Evolutionary conservation across 129 eudicot genomes (phyloP).

Genomic region (Flaveria sonorensis): DNA sequence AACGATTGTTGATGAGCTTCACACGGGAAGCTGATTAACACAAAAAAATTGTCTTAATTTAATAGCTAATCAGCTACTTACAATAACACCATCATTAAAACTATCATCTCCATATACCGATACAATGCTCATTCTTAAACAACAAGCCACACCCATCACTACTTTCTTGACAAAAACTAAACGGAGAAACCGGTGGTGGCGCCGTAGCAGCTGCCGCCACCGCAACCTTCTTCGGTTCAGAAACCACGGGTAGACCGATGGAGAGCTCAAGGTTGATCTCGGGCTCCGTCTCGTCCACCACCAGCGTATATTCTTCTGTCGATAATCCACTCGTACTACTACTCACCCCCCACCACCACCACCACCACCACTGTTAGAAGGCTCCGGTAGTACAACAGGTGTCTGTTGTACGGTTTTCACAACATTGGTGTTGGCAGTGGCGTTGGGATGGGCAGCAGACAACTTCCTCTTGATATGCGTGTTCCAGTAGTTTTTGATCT

Average conservation of each 20-base stretch:
- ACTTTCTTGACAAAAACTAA: constrained; percentile 31
- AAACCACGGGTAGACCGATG: constrained; percentile 32
- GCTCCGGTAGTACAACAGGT: constrained; percentile 2
- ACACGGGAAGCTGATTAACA: background rate
- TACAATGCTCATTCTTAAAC: constrained; percentile 35
- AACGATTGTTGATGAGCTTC: background rate
- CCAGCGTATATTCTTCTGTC: constrained; percentile 21
- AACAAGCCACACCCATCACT: constrained; percentile 30
- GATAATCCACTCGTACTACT: constrained; percentile 38
- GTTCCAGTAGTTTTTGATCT: constrained; percentile 78
- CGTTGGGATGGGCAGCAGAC: constrained; percentile 27
- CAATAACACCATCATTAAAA: constrained; percentile 12
- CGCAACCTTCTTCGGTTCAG: constrained; percentile 15
- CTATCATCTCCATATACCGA: constrained; percentile 41
- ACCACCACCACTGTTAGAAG: constrained; percentile 27
- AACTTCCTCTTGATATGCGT: constrained; percentile 76
- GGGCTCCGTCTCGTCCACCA: constrained; percentile 14
- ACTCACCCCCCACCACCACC: constrained; percentile 27
- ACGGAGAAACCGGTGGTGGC: constrained; percentile 20
- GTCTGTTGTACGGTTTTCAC: constrained; percentile 26
- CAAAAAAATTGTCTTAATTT: constrained; percentile 26
- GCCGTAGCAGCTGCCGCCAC: background rate
- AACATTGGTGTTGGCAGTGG: constrained; percentile 10
- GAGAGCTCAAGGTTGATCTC: constrained; percentile 41
- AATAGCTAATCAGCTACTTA: constrained; percentile 35